Conservation (phyloP, 1,139 yeast genomes). For the Nakaseomyces uthaithaninus region DNA sequence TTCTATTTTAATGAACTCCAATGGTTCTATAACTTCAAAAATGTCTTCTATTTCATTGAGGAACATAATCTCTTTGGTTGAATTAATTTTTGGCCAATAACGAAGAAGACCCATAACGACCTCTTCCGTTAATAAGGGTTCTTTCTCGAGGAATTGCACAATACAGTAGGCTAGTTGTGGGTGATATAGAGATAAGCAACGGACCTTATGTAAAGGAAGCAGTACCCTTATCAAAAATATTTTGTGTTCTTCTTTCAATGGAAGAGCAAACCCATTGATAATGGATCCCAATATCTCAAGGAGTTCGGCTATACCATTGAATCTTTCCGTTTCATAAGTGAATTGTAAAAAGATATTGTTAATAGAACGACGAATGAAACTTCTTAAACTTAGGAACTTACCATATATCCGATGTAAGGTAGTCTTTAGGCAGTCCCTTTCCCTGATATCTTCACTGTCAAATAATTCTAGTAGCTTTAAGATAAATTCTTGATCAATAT, state of each 20-base stretch:
- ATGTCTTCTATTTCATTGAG: conserved; percentile 93
- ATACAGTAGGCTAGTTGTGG: conserved; percentile 97
- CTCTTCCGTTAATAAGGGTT: conserved; percentile 84
- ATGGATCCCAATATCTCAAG: conserved; percentile 92
- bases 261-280: conserved; percentile 95
- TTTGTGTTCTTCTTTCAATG: conserved; percentile 94
- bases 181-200: conserved; percentile 80
- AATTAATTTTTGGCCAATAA: conserved; percentile 95
- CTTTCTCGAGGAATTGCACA: conserved; percentile 92
- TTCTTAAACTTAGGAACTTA: conserved; percentile 80
- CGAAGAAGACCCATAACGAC: conserved; percentile 86
- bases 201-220: conserved; percentile 87
- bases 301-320: conserved; percentile 92
- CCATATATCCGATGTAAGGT: conserved; percentile 95
- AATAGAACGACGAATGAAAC: conserved; percentile 85
- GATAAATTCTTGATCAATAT: conserved; percentile 85
- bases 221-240: conserved; percentile 81
- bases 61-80: conserved; percentile 94
- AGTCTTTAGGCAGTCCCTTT: conserved; percentile 89
- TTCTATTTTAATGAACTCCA: conserved; percentile 84
- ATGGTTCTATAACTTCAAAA: conserved; percentile 91
- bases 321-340: conserved; percentile 89
- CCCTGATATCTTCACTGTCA: conserved; percentile 95
- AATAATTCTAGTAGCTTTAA: conserved; percentile 74
- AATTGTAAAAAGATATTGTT: conserved; percentile 89